phyloP scores from a whole-genome alignment of 148 eudicot species.

The Cornus controversa region DNA sequence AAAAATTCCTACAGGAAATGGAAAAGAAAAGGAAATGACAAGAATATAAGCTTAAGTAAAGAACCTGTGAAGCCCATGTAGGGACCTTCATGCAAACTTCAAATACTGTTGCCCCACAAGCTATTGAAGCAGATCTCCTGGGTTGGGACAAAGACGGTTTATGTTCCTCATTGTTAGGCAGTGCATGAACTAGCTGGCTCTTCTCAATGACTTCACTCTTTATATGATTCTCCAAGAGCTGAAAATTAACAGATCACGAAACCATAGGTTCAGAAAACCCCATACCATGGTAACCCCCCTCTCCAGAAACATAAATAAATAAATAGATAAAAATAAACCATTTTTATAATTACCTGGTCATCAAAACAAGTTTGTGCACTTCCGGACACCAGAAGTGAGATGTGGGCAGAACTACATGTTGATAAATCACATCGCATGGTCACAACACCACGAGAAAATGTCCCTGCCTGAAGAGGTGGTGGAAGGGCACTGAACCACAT shows the following conservation, averaged over 20 bases:
- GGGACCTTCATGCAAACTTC: slow-evolving; percentile 92
- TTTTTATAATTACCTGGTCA: slow-evolving; percentile 63
- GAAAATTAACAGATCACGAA: slow-evolving; percentile 5
- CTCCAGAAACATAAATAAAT: neutral
- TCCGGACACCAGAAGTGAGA: slow-evolving; percentile 90
- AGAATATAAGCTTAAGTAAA: neutral
- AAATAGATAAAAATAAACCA: neutral
- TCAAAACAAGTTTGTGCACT: slow-evolving; percentile 99
- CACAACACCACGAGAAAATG: slow-evolving; percentile 94
- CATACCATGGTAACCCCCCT: neutral
- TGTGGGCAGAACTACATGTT: slow-evolving; percentile 81
- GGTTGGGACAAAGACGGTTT: slow-evolving; percentile 60
- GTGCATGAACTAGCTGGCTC: slow-evolving; percentile 65
- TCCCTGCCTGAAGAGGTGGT: slow-evolving; percentile 96
- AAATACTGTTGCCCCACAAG: slow-evolving; percentile 83
- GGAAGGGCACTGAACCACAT: slow-evolving; percentile 83
- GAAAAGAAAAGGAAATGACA: neutral
- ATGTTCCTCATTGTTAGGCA: slow-evolving; percentile 46
- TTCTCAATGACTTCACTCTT: slow-evolving; percentile 85
- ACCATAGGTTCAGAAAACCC: slow-evolving; percentile 7
- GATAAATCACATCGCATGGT: slow-evolving; percentile 96
- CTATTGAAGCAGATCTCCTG: slow-evolving; percentile 80
- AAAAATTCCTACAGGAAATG: neutral
- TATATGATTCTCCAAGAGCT: slow-evolving; percentile 92
- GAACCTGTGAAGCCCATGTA: slow-evolving; percentile 92